Conservation (phyloP, 305 asterid species). For the Ajuga reptans region DNA sequence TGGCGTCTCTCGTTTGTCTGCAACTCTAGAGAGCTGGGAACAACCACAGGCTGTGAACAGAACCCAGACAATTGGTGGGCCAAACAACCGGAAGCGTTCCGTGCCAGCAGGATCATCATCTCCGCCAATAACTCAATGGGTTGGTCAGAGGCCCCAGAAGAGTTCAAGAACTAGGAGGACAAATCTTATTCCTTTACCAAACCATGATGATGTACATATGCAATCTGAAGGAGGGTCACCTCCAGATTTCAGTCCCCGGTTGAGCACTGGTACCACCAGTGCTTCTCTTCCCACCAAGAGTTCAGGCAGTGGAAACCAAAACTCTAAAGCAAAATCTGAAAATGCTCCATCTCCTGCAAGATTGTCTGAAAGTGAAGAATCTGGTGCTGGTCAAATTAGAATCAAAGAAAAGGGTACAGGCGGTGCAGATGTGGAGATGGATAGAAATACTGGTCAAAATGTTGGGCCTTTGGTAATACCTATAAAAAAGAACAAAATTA, state of each 20-base stretch:
- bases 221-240: slow-evolving; percentile 76
- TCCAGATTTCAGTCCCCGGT: slow-evolving; percentile 66
- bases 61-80: slow-evolving; percentile 48
- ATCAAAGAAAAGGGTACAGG: slow-evolving; percentile 49
- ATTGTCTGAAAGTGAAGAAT: slow-evolving; percentile 83
- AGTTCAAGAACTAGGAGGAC: slow-evolving; percentile 80
- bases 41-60: slow-evolving; percentile 47
- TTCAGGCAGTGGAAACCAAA: slow-evolving; percentile 48
- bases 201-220: slow-evolving; percentile 60
- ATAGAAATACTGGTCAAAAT: slow-evolving; percentile 40
- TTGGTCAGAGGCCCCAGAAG: slow-evolving; percentile 88
- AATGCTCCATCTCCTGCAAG: slow-evolving; percentile 58
- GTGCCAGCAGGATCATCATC: slow-evolving; percentile 69
- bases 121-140: slow-evolving; percentile 90
- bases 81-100: slow-evolving; percentile 68
- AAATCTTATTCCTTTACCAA: slow-evolving; percentile 70
- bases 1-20: slow-evolving; percentile 50
- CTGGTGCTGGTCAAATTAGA: slow-evolving; percentile 66
- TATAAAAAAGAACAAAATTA: slow-evolving; percentile 52
- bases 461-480: slow-evolving; percentile 42
- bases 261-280: slow-evolving; percentile 42
- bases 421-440: slow-evolving; percentile 45
- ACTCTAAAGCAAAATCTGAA: slow-evolving; percentile 45
- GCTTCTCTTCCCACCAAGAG: slow-evolving; percentile 50
- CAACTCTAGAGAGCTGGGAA: slow-evolving; percentile 87